phyloP scores from a whole-genome alignment of 768 basidiomycete species.

The Hemileccinum rubropunctum region DNA sequence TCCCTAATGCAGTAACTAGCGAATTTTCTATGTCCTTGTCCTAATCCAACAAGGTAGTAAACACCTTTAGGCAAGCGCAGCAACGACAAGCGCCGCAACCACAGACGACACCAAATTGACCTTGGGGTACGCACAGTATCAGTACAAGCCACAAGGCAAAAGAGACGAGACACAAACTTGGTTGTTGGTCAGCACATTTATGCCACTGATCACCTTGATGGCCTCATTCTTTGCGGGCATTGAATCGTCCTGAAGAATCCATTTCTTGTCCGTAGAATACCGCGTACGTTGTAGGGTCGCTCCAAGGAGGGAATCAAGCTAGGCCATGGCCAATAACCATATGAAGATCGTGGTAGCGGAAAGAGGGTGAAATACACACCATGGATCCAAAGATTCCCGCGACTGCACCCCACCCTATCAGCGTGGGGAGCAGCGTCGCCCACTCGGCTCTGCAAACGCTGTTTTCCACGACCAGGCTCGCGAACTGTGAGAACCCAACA shows the following conservation, averaged over 20 bases:
- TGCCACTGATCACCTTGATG: conserved; percentile 59
- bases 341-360: neutral
- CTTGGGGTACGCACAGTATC: conserved; percentile 19
- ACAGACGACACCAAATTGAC: conserved; percentile 46
- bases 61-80: conserved; percentile 29
- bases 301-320: conserved; percentile 86
- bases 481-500: conserved; percentile 63
- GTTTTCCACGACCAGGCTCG: conserved; percentile 62
- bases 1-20: conserved; percentile 25
- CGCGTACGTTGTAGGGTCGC: conserved; percentile 83
- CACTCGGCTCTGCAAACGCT: conserved; percentile 44
- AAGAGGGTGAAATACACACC: conserved; percentile 39
- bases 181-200: conserved; percentile 77
- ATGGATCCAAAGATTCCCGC: conserved; percentile 80
- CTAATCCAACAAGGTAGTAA: too few relatives aligned
- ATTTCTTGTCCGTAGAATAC: conserved; percentile 59
- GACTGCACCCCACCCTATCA: conserved; percentile 58
- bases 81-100: conserved; percentile 37
- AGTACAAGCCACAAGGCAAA: neutral
- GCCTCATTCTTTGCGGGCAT: conserved; percentile 38
- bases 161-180: conserved; percentile 48
- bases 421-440: conserved; percentile 36
- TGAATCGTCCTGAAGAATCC: conserved; percentile 60
- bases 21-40: neutral
- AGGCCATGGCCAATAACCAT: neutral